Conservation (phyloP, 371 early-diverging fungal genomes). For the Mucor irregularis region DNA sequence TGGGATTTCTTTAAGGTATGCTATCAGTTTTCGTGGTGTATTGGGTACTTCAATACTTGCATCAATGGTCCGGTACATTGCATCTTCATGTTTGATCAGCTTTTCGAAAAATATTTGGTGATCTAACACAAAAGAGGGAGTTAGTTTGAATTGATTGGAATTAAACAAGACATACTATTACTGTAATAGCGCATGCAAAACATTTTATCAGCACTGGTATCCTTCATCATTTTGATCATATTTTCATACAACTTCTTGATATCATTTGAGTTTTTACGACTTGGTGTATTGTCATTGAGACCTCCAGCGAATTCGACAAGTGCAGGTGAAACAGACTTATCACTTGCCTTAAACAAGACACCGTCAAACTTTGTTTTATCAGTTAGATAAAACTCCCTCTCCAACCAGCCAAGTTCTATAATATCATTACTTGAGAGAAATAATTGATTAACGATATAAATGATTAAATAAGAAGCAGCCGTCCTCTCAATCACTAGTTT, state of each 20-base stretch:
- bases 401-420: slow-evolving; percentile 13
- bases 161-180: background rate
- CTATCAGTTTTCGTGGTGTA: slow-evolving; percentile 9
- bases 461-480: slow-evolving; percentile 3
- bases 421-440: slow-evolving; percentile 12
- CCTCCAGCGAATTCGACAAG: slow-evolving; percentile 11
- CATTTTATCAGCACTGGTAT: background rate
- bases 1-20: slow-evolving; percentile 7
- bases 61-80: slow-evolving; percentile 9
- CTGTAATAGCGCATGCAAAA: slow-evolving; percentile 4
- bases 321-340: background rate
- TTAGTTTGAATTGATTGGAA: background rate
- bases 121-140: background rate
- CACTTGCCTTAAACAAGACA: slow-evolving; percentile 2
- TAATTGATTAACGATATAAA: slow-evolving; percentile 10
- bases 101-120: slow-evolving; percentile 2
- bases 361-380: slow-evolving; percentile 13
- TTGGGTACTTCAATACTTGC: slow-evolving; percentile 5
- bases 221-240: background rate
- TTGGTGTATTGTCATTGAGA: slow-evolving; percentile 3
- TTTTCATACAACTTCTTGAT: slow-evolving; percentile 2
- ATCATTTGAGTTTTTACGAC: slow-evolving; percentile 4
- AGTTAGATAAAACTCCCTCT: slow-evolving; percentile 12
- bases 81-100: background rate
- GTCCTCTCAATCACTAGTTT: slow-evolving; percentile 7